Evolutionary conservation across 1,284 basidiomycete genomes (phyloP).

Genomic region (Pseudozyma flocculosa): DNA sequence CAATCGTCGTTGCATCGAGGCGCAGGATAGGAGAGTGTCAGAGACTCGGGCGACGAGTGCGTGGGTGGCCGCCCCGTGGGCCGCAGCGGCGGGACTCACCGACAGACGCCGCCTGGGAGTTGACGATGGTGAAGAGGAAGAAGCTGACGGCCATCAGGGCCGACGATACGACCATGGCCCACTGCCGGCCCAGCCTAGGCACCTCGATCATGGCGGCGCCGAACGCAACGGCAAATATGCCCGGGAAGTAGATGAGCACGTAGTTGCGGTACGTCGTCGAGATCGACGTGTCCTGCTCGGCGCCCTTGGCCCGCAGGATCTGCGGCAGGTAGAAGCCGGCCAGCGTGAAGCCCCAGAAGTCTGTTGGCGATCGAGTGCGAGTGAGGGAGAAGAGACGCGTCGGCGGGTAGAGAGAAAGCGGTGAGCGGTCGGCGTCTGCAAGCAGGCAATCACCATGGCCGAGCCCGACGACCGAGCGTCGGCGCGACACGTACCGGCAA

Average conservation of each 20-base stretch:
- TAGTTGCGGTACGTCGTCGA: constrained; percentile 59
- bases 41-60: too few species aligned
- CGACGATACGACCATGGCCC: constrained; percentile 59
- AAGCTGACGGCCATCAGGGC: constrained; percentile 59
- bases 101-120: constrained; percentile 24
- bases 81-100: constrained; percentile 14
- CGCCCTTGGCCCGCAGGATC: constrained; percentile 57
- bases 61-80: too few species aligned
- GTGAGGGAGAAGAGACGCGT: constrained; percentile 1
- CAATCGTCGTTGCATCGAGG: too few species aligned
- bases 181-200: constrained; percentile 59
- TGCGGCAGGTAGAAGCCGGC: constrained; percentile 60
- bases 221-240: constrained; percentile 42
- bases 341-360: constrained; percentile 59
- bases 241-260: constrained; percentile 37
- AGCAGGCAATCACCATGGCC: too few species aligned
- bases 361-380: constrained; percentile 2
- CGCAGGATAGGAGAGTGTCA: too few species aligned
- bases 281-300: constrained; percentile 52
- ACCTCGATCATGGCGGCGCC: constrained; percentile 58
- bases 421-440: too few species aligned
- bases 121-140: constrained; percentile 59
- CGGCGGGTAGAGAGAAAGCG: too few species aligned
- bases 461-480: too few species aligned
- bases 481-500: constrained; percentile 16